These are phyloP conservation scores for Scedosporium aurantiacum DNA, from an alignment of 2,329 filamentous ascomycete species.

Conservation along the genomic window DNA sequence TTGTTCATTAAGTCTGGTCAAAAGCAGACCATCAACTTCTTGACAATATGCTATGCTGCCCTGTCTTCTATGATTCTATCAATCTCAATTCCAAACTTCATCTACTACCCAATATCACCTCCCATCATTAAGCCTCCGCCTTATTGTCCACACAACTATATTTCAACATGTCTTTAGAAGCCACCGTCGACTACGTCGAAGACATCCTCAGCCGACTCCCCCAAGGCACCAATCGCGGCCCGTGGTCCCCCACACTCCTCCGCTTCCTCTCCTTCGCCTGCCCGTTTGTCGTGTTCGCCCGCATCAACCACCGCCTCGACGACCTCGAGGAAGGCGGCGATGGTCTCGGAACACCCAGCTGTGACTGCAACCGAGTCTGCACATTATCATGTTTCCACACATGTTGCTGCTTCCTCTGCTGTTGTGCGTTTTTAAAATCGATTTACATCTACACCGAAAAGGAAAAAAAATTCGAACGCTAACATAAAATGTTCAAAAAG, in stretches of 20 bases:
- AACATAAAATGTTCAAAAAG: neutral
- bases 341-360: neutral
- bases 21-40: too few species aligned
- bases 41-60: too few species aligned
- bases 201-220: neutral
- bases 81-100: too few species aligned
- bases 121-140: neutral
- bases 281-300: neutral
- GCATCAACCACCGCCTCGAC: slow-evolving; percentile 3
- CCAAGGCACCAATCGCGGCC: neutral
- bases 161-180: neutral
- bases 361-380: neutral
- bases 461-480: neutral
- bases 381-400: neutral
- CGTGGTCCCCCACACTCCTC: neutral
- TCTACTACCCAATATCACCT: too few species aligned
- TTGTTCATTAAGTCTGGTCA: too few species aligned
- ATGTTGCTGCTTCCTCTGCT: neutral
- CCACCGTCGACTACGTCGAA: neutral
- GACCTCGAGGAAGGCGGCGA: slow-evolving; percentile 3
- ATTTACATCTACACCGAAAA: neutral
- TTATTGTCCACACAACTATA: neutral
- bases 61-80: too few species aligned
- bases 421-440: neutral
- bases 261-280: neutral